Evolutionary conservation across 2,329 filamentous ascomycete genomes (phyloP).

Genomic region (Cladorrhinum sp.): DNA sequence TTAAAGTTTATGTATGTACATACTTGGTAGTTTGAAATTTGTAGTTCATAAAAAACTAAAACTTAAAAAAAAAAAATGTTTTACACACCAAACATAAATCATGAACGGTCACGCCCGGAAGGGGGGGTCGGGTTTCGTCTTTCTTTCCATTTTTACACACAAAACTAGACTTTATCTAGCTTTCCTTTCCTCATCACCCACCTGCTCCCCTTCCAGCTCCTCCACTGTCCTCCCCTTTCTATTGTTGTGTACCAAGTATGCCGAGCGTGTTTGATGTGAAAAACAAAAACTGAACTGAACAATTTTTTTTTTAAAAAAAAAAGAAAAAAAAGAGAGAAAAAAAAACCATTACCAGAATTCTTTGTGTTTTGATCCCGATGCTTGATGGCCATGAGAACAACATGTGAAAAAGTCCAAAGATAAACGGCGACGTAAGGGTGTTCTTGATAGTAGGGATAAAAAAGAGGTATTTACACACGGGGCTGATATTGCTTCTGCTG

Average conservation of each 20-base stretch:
- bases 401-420: not conserved
- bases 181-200: too few relatives aligned
- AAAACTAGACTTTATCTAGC: too few relatives aligned
- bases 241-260: slow-evolving; percentile 1
- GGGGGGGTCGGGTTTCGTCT: too few relatives aligned
- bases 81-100: too few relatives aligned
- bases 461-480: slow-evolving; percentile 11
- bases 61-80: too few relatives aligned
- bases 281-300: not conserved
- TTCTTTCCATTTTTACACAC: too few relatives aligned
- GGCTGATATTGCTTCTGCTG: not conserved
- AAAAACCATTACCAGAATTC: not conserved
- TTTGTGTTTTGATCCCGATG: not conserved
- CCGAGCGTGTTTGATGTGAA: too few relatives aligned
- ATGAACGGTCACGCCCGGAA: too few relatives aligned
- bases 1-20: not conserved
- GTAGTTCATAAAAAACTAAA: too few relatives aligned
- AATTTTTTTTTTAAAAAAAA: slow-evolving; percentile 7
- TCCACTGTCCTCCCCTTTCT: not conserved
- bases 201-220: not conserved
- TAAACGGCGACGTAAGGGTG: not conserved
- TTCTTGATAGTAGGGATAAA: slow-evolving; percentile 5
- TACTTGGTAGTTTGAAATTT: too few relatives aligned
- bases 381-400: slow-evolving; percentile 12
- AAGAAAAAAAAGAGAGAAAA: not conserved